Percentiles rank a stretch among this genome's conserved stretches.
Conservation (phyloP, 2,329 filamentous ascomycete genomes). For the Elsinoe batatas region DNA sequence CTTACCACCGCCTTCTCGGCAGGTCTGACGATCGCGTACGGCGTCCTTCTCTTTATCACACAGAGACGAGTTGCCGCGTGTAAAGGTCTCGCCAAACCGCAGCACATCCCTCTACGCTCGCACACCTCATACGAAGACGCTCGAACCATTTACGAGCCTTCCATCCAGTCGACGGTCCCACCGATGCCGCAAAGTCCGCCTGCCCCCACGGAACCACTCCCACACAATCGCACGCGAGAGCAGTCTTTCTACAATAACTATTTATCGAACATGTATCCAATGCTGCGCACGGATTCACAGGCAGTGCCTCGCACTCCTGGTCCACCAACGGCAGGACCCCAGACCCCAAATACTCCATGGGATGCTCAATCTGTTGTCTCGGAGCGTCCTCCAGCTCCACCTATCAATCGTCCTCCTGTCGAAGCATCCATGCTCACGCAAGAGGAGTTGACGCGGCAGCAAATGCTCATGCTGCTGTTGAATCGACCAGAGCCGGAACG, state of each 20-base stretch:
- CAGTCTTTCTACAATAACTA: conserved; percentile 35
- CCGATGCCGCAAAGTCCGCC: background rate
- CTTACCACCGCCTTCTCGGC: conserved; percentile 33
- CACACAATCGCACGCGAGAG: conserved; percentile 6
- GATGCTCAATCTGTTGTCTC: conserved; percentile 5
- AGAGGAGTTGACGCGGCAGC: conserved; percentile 41
- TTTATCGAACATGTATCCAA: conserved; percentile 38
- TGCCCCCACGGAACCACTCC: conserved; percentile 24
- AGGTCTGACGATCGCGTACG: conserved; percentile 34
- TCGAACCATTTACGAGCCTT: background rate
- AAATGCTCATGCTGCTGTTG: conserved; percentile 40
- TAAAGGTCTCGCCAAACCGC: conserved; percentile 17
- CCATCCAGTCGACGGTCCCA: background rate
- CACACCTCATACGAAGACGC: conserved; percentile 14
- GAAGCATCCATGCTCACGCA: conserved; percentile 33
- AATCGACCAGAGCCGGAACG: conserved; percentile 13
- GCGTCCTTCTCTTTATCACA: conserved; percentile 33
- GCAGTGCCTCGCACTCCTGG: background rate
- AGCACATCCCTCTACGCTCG: conserved; percentile 13
- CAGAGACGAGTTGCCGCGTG: conserved; percentile 32
- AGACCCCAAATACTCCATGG: conserved; percentile 1
- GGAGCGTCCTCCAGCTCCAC: background rate
- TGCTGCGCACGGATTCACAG: background rate
- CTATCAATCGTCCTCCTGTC: conserved; percentile 16
- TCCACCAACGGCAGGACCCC: conserved; percentile 12